Base-by-base conservation (phyloP, 2,329 filamentous ascomycete genomes). In the Waltergamsia citrina region DNA sequence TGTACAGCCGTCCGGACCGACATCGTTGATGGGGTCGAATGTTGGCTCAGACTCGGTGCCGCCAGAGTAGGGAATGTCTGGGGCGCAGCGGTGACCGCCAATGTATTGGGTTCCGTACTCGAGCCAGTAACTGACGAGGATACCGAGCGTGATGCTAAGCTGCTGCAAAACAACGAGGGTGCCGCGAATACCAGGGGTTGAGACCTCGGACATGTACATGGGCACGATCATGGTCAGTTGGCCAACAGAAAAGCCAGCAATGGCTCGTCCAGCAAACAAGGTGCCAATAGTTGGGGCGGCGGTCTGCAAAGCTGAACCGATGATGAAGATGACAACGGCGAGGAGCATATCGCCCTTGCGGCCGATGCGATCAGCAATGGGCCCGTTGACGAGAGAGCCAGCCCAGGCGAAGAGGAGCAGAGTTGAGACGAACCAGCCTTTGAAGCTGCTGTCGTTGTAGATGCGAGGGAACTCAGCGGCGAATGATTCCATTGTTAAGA, bases 361-460 rank as follows among this genome's bases (percentile, higher is more conserved):
- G 2, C 49, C 50, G 17, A 59, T 35, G 4, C 41, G 45, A 36
- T 61, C 57, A 18, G 57, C 56, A 18, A 61, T 42, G 2, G 60
- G 53, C 2, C 60, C 60, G 35, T 61, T 61, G 38, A 56, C 33
- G 18, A 71, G 50, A 2, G 67, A 67, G 3, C 68, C 67, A 32
- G 67, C 47, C 63, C 63, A 69, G 5, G 65, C 67, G 32, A 60
- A 50, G 1, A 71, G 49, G 8, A 68, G 46, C 5, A 72, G 48
- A 3, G 60, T 65, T 6, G 68, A 68, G 3, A 69, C 64, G 34
- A 71, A 68, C 66, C 67, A 71, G 21, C 66, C 67, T 39, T 69
- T 67, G 49, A 67, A 67, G 9, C 57, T 45, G 38, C 55, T 62
- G 37, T 69, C 62, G 1, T 52, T 36, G 32, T 57, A 62, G 12